Percentiles rank a stretch among this genome's conserved stretches.
Conservation (phyloP, 169 alveolate genomes). For the Plasmodium coatneyi region DNA sequence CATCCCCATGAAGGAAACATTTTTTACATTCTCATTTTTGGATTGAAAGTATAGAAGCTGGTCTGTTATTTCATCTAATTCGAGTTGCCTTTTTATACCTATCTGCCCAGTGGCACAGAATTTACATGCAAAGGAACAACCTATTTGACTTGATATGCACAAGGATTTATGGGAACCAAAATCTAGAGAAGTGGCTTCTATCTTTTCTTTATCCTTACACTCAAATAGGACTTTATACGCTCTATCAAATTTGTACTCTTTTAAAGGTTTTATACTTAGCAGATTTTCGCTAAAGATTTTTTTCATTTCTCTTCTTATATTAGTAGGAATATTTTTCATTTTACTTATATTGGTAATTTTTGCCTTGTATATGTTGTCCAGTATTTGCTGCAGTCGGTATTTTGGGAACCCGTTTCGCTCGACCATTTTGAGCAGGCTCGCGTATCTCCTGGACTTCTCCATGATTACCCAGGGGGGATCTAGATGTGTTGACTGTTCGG, state of each 20-base stretch:
- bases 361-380: conserved; percentile 80
- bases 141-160: conserved; percentile 90
- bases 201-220: conserved; percentile 84
- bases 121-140: conserved; percentile 88
- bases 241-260: conserved; percentile 79
- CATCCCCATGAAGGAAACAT: conserved; percentile 92
- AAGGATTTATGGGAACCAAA: conserved; percentile 87
- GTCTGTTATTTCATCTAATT: conserved; percentile 89
- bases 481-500: no score
- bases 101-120: conserved; percentile 91
- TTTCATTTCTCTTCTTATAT: conserved; percentile 77
- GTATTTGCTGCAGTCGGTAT: conserved; percentile 80
- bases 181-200: conserved; percentile 87
- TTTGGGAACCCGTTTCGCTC: conserved; percentile 54
- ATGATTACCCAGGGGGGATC: neutral
- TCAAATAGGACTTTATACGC: conserved; percentile 87
- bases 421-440: conserved; percentile 20
- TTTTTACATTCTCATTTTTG: conserved; percentile 82
- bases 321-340: conserved; percentile 83
- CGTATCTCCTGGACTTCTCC: conserved; percentile 62
- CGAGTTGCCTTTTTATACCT: conserved; percentile 88
- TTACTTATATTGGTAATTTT: conserved; percentile 72
- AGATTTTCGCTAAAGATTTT: conserved; percentile 76
- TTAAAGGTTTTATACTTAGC: conserved; percentile 78
- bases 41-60: conserved; percentile 87